Percentiles rank a stretch among this genome's conserved stretches.
phyloP scores from a whole-genome alignment of 2,329 filamentous ascomycete genomes.

The Colletotrichum filicis region DNA sequence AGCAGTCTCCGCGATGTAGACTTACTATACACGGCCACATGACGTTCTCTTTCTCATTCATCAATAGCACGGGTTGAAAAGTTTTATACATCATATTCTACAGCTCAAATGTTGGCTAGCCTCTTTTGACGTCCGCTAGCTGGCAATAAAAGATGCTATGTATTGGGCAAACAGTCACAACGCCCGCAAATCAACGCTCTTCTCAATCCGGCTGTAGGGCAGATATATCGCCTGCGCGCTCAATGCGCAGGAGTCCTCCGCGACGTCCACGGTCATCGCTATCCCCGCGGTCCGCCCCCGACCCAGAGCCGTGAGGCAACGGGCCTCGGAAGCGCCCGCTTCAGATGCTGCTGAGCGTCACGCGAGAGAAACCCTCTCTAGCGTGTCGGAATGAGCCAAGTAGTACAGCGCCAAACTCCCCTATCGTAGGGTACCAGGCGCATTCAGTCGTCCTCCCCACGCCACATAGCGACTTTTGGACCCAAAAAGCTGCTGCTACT shows the following conservation, averaged over 20 bases:
- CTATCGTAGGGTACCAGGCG: background rate
- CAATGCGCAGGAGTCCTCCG: background rate
- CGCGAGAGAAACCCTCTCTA: background rate
- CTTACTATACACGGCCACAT: background rate
- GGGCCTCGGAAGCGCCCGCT: background rate
- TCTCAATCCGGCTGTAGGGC: background rate
- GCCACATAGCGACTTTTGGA: background rate
- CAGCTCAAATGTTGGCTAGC: conserved; percentile 24
- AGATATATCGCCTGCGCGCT: no score
- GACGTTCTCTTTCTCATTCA: background rate
- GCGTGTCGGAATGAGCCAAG: background rate
- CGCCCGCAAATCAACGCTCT: conserved; percentile 17
- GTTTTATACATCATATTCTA: conserved; percentile 35
- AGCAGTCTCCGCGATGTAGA: conserved; percentile 34
- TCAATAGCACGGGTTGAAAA: background rate
- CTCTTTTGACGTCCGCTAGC: background rate
- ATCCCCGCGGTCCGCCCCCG: background rate
- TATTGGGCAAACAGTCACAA: conserved; percentile 7
- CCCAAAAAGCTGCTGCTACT: background rate
- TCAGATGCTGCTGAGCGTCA: background rate
- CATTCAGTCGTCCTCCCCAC: background rate
- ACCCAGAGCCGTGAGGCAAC: background rate
- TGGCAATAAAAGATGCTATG: conserved; percentile 24
- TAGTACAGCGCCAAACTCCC: background rate
- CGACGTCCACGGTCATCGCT: background rate